Conservation (phyloP, 2,329 filamentous ascomycete genomes). For the Epichloe glyceriae region DNA sequence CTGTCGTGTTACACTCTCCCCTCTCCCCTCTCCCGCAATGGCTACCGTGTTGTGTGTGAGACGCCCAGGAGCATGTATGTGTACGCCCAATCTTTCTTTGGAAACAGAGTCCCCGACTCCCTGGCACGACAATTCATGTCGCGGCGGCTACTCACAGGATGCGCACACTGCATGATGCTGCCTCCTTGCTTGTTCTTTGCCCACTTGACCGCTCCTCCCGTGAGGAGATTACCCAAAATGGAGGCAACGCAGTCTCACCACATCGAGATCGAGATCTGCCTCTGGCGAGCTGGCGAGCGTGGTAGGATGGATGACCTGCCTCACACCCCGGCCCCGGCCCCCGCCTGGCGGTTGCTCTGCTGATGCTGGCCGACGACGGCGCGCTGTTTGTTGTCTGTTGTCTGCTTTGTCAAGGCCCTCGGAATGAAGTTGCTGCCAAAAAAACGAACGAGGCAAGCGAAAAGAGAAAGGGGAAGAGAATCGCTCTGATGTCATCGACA, state of each 20-base stretch:
- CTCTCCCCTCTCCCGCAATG: no score
- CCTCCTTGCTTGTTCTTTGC: neutral
- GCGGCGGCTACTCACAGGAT: no score
- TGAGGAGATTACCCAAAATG: neutral
- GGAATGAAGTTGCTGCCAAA: neutral
- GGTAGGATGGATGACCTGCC: neutral
- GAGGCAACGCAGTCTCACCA: neutral
- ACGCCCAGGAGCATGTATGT: no score
- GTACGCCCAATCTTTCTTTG: no score
- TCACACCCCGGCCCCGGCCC: neutral
- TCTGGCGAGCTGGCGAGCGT: neutral
- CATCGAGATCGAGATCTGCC: neutral
- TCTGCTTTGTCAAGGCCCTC: neutral
- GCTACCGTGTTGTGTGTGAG: no score
- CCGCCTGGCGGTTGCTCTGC: neutral
- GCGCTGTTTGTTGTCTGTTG: neutral
- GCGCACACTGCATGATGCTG: no score
- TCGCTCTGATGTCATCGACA: neutral
- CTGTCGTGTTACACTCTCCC: no score
- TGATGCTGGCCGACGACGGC: neutral
- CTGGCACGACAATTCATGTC: no score
- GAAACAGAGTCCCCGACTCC: no score
- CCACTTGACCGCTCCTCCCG: neutral
- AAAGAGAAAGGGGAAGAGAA: neutral
- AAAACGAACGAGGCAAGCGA: neutral